These are phyloP conservation scores for Trichosporon coremiiforme DNA, from an alignment of 1,284 basidiomycete genomes.

Conservation along the genomic window DNA sequence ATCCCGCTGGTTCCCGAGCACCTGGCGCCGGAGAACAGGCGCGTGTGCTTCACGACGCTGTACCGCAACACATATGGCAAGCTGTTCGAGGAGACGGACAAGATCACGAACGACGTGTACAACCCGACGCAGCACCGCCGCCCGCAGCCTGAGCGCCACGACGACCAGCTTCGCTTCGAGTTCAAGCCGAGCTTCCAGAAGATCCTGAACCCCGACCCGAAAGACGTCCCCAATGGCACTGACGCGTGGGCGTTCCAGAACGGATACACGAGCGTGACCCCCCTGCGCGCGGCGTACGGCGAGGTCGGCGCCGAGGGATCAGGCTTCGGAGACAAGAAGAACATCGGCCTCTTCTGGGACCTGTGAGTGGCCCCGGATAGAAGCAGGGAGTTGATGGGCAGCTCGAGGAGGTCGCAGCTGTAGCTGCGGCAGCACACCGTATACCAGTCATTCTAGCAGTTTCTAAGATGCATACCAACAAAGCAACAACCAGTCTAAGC, in stretches of 20 bases:
- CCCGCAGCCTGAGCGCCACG: slow-evolving; percentile 20
- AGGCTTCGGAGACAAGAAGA: slow-evolving; percentile 29
- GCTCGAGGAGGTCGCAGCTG: background rate
- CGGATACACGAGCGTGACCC: slow-evolving; percentile 48
- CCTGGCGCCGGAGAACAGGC: slow-evolving; percentile 40
- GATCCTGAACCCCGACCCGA: slow-evolving; percentile 66
- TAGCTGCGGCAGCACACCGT: background rate
- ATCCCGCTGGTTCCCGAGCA: slow-evolving; percentile 52
- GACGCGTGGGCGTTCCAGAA: slow-evolving; percentile 65
- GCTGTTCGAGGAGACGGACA: slow-evolving; percentile 48
- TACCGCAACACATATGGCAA: slow-evolving; percentile 55
- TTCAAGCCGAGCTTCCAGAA: slow-evolving; percentile 75
- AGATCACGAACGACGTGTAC: slow-evolving; percentile 6
- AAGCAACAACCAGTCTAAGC: background rate
- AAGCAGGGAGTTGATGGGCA: background rate
- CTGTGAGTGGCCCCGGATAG: background rate
- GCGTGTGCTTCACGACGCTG: slow-evolving; percentile 54
- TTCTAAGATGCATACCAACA: slow-evolving; percentile 7
- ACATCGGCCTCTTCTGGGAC: slow-evolving; percentile 7
- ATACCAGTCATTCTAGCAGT: slow-evolving; percentile 12
- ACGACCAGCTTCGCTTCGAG: slow-evolving; percentile 65
- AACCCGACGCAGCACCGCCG: slow-evolving; percentile 23
- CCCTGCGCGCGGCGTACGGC: slow-evolving; percentile 44
- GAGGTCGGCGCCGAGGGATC: slow-evolving; percentile 33
- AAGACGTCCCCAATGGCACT: slow-evolving; percentile 68